Evolutionary conservation across 148 eudicot species (phyloP).

Genomic region (Gaultheria prostrata): DNA sequence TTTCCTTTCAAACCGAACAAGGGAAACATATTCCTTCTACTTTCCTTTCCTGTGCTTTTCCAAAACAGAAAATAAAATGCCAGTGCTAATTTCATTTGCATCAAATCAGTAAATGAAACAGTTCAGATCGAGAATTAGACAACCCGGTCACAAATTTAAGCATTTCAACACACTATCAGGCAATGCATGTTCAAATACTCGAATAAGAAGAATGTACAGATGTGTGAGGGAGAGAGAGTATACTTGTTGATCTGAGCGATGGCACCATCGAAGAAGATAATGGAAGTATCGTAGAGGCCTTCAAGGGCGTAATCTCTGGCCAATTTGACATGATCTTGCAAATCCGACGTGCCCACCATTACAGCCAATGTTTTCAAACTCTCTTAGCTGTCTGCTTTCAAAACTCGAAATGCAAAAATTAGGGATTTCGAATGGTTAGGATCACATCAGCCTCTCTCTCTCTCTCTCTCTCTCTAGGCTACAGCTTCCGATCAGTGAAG

Average conservation of each 20-base stretch:
- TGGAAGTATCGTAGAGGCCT: constrained; percentile 90
- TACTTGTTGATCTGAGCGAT: constrained; percentile 99
- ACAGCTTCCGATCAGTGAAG: constrained; percentile 13
- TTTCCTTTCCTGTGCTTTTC: background rate
- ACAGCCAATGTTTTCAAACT: background rate
- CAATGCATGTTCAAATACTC: background rate
- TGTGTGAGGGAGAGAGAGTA: constrained; percentile 1
- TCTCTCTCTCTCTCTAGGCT: constrained; percentile 15
- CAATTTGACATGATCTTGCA: constrained; percentile 91
- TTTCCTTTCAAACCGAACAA: background rate
- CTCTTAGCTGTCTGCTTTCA: background rate
- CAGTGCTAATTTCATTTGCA: constrained; percentile 3
- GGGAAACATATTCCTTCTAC: background rate
- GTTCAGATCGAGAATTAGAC: background rate
- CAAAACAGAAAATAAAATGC: background rate
- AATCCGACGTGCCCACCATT: constrained; percentile 77
- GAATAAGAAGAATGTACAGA: background rate
- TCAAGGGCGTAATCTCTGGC: constrained; percentile 93
- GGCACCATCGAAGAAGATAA: constrained; percentile 98
- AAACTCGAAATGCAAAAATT: background rate
- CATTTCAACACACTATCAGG: background rate
- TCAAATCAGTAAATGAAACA: background rate
- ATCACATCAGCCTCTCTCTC: background rate
- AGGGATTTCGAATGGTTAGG: background rate
- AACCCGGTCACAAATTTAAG: background rate